Evolutionary conservation across 208 protist genomes (phyloP), one percentile per base, ranked within the genome.

Genomic region (Acanthamoeba culbertsoni): DNA sequence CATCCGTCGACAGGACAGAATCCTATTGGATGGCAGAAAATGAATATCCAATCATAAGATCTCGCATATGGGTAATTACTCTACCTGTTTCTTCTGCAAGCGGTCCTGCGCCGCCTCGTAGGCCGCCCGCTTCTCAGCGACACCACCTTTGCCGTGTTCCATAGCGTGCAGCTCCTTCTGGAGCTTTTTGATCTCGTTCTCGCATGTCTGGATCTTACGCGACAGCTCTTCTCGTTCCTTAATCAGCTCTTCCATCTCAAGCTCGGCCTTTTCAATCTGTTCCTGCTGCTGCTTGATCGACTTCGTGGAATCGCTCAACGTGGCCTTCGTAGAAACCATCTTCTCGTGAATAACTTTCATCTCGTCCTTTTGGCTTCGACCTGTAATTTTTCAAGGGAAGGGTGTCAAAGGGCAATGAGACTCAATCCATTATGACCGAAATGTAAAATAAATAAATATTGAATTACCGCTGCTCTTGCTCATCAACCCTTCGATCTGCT

Each of bases 141-240:
- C 45, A 48, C 63, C 89, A 33, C 20, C 65, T 6, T 93, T 51
- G 57, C 63, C n/a, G 8, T 96, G 45, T 26, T 93, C 86, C 20
- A 62, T 28, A 31, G 94, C 40, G 3, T 84, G 73, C 0, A 95
- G 37, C 28, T 86, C 79, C 28, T 35, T 46, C 40, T 95, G 33
- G 37, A 96, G 92, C 33, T 92, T 42, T 14, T 59, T 91, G 2
- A 98, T 55, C 59, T 97, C 93, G 42, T 86, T 95, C 68, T 95
- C 86, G 8, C 97, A 82, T 31, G 45, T 45, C 5, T 18, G 59
- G 23, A 96, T 55, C 40, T 84, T 96, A 20, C 89, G 92, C 89
- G 48, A 63, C 46, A 51, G 91, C 5, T 57, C 26, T 26, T 48
- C 46, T 31, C 18, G 94, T 8, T 96, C 89, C 14, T 63, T 86